These are phyloP conservation scores for Hordeum pubiflorum DNA, from an alignment of 202 grass and related monocot genomes.

Conservation along the genomic window DNA sequence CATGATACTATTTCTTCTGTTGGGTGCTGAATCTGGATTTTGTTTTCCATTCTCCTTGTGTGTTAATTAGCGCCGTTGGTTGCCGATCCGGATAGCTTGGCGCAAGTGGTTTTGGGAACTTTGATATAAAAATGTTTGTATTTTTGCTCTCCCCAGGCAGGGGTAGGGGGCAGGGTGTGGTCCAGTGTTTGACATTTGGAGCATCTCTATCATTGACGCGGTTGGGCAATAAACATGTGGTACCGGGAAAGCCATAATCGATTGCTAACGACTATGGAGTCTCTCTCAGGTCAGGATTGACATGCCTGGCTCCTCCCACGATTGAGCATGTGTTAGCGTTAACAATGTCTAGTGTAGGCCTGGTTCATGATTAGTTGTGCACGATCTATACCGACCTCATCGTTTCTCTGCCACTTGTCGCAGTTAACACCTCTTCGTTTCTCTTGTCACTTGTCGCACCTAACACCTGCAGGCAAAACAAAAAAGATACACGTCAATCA, in stretches of 20 bases:
- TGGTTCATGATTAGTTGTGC: background rate
- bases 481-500: background rate
- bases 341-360: background rate
- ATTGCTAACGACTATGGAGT: background rate
- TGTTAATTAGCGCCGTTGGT: background rate
- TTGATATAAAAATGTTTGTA: too few relatives aligned
- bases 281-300: background rate
- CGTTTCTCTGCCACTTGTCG: background rate
- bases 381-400: background rate
- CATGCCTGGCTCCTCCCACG: background rate
- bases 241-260: background rate
- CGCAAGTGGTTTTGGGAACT: too few relatives aligned
- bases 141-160: background rate
- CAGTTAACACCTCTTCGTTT: background rate
- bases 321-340: background rate
- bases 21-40: background rate
- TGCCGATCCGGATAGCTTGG: background rate
- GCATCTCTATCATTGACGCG: conserved; percentile 5
- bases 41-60: background rate
- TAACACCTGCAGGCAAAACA: background rate
- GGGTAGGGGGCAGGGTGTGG: background rate
- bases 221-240: background rate
- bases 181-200: background rate
- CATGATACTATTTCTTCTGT: background rate
- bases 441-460: background rate